Evolutionary conservation across 2,329 filamentous ascomycete species (phyloP).

Genomic region (Penicillium sp.): DNA sequence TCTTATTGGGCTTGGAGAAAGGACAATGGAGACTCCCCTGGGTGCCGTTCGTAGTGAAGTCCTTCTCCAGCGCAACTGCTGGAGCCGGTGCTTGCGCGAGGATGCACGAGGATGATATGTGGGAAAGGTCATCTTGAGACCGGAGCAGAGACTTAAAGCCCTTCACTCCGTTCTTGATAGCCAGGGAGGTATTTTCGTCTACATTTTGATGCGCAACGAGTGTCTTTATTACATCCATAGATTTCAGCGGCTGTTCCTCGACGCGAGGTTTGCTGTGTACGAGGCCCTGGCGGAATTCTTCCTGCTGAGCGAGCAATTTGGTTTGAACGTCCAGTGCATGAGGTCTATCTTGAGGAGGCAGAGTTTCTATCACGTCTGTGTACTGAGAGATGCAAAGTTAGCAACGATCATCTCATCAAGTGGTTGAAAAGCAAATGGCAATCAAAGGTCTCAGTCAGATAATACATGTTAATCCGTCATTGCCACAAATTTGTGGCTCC

Average conservation of each 20-base stretch:
- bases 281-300: constrained; percentile 32
- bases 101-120: constrained; percentile 41
- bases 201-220: constrained; percentile 65
- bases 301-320: constrained; percentile 33
- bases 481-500: constrained; percentile 61
- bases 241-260: constrained; percentile 62
- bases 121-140: constrained; percentile 30
- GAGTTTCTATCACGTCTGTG: constrained; percentile 20
- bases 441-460: constrained; percentile 49
- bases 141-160: constrained; percentile 41
- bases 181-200: constrained; percentile 56
- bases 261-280: constrained; percentile 36
- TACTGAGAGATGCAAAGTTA: constrained; percentile 30
- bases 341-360: constrained; percentile 26
- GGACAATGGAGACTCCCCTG: constrained; percentile 80
- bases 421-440: constrained; percentile 17
- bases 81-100: constrained; percentile 55
- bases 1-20: constrained; percentile 61
- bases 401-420: constrained; percentile 20
- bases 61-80: constrained; percentile 74
- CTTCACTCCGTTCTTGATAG: constrained; percentile 43
- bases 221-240: constrained; percentile 58
- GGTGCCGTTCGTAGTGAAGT: constrained; percentile 85
- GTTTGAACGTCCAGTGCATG: constrained; percentile 34
- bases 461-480: constrained; percentile 66